A percentile compares a stretch with the other conserved stretches of the same genome.
These are phyloP conservation scores for Hymenoscyphus scutula DNA, from an alignment of 2,329 filamentous ascomycete species.

Conservation along the genomic window DNA sequence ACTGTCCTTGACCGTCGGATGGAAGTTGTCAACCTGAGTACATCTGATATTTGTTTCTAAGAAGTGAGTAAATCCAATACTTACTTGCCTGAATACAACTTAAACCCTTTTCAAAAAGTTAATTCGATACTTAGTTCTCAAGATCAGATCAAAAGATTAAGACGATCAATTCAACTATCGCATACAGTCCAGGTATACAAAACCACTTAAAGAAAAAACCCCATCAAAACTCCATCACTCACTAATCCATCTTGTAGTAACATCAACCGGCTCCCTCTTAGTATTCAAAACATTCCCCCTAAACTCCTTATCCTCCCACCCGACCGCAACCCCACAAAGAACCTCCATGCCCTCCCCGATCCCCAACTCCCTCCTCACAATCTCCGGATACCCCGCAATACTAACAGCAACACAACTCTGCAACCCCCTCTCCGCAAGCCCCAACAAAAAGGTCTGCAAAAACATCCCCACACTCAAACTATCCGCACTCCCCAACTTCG, in stretches of 20 bases:
- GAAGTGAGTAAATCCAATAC: no score
- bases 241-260: conserved; percentile 6
- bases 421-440: conserved; percentile 1
- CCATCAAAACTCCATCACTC: neutral
- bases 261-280: conserved; percentile 4
- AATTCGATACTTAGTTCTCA: no score
- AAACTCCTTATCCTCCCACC: conserved; percentile 4
- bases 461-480: conserved; percentile 10
- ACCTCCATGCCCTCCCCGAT: conserved; percentile 7
- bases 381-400: conserved; percentile 8
- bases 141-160: no score
- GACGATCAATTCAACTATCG: no score
- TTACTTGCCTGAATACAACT: no score
- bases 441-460: conserved; percentile 9
- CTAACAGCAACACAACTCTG: conserved; percentile 2
- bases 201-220: neutral
- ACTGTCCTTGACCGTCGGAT: no score
- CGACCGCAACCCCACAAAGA: conserved; percentile 9
- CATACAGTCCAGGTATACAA: no score
- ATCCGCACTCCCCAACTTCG: neutral
- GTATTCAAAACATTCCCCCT: conserved; percentile 1
- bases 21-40: no score
- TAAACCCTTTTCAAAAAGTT: no score
- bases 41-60: no score
- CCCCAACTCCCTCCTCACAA: conserved; percentile 5